Evolutionary conservation across 2,329 filamentous ascomycete genomes (phyloP), one percentile per base, ranked within the genome.

Genomic region (Lasiodiplodia gonubiensis): DNA sequence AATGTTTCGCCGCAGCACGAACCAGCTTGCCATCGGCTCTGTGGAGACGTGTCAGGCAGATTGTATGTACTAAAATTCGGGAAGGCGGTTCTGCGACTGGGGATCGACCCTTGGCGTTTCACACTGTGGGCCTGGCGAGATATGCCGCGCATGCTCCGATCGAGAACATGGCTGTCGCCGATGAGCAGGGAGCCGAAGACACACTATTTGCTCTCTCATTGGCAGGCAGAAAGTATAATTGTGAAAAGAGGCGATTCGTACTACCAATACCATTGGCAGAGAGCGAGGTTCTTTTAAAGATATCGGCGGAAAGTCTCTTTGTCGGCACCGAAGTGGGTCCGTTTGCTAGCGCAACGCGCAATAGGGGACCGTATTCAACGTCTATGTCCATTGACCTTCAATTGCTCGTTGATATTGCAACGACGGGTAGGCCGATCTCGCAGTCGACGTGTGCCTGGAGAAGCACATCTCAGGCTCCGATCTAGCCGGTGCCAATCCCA

Each of bases 81-180:
- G 10, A 51, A 46, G 39, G 57, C 42, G 23, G 42, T 35, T 46
- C 39, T 33, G 39, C 11, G 59, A 63, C 59, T 30, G 23, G 42
- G n/a, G 59, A 51, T 63, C 59, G 2, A 30, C 27, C 25, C 59
- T 63, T 63, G 59, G 59, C 59, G 59, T 63, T 63, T 63, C 59
- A 63, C 25, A 18, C 25, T 25, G 57, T 60, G 57, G 57, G 57
- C 37, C 57, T 18, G 37, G 11, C 14, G 57, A 48, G 25, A 14
- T 39, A 42, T 25, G 37, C 35, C 37, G n/a, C 18, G 57, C 48
- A 33, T 18, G 57, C 42, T 30, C 46, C 6, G 16, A 16, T 59
- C 35, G 39, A 33, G 37, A 33, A 25, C 39, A 60, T 27, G 46
- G 25, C 33, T 60, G 27, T 23, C 23, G 37, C 57, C 57, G 57